These are phyloP conservation scores for Schizopora paradoxa DNA, from an alignment of 1,284 basidiomycete genomes.

Conservation along the genomic window DNA sequence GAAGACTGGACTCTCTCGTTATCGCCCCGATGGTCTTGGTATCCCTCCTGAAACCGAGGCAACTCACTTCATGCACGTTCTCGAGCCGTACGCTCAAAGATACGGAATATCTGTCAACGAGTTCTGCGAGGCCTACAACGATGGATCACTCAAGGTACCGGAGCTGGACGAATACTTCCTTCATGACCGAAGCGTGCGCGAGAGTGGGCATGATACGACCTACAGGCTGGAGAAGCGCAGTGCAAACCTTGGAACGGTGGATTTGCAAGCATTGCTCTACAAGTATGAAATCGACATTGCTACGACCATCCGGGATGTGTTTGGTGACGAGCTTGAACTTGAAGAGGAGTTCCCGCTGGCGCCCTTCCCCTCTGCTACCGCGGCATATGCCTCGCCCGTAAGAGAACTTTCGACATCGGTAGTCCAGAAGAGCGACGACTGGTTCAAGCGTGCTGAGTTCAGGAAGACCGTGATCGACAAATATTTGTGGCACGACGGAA, in stretches of 20 bases:
- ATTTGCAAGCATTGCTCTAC: conserved; percentile 84
- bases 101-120: conserved; percentile 94
- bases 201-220: conserved; percentile 95
- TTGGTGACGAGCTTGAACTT: conserved; percentile 85
- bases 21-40: conserved; percentile 89
- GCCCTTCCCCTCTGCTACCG: conserved; percentile 85
- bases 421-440: conserved; percentile 75
- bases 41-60: conserved; percentile 99
- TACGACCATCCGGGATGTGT: conserved; percentile 90
- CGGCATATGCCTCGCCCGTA: conserved; percentile 58
- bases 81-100: conserved; percentile 92
- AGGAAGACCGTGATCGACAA: conserved; percentile 85
- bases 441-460: conserved; percentile 84
- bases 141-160: conserved; percentile 80
- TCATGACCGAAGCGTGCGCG: conserved; percentile 92
- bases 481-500: conserved; percentile 96
- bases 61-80: conserved; percentile 94
- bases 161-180: conserved; percentile 95
- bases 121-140: conserved; percentile 95
- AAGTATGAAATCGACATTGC: conserved; percentile 97
- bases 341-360: conserved; percentile 89
- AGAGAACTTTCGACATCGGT: conserved; percentile 61
- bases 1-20: conserved; percentile 90
- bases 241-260: conserved; percentile 94
- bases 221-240: conserved; percentile 96